These are phyloP conservation scores for Ambrosia trifida DNA, from an alignment of 129 eudicot genomes.

Conservation along the genomic window DNA sequence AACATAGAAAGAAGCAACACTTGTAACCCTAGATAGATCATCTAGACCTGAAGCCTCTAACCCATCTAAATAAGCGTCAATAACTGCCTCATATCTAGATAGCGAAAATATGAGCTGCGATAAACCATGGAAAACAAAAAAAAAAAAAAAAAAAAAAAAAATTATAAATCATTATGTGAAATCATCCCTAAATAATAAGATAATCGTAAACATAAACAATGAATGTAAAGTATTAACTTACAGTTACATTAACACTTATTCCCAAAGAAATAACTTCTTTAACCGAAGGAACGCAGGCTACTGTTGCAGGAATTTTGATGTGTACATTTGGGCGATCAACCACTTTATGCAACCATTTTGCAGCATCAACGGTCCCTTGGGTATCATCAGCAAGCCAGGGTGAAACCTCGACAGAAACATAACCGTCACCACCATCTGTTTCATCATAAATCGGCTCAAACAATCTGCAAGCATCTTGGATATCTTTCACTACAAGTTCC, in stretches of 20 bases:
- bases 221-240: conserved; percentile 44
- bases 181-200: not conserved
- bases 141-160: not conserved
- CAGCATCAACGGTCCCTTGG: conserved; percentile 82
- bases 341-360: conserved; percentile 83
- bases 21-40: conserved; percentile 88
- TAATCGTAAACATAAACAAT: conserved; percentile 4
- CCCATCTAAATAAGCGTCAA: conserved; percentile 98
- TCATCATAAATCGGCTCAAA: conserved; percentile 88
- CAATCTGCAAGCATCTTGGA: conserved; percentile 96
- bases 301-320: conserved; percentile 97
- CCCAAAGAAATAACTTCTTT: conserved; percentile 81
- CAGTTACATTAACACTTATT: conserved; percentile 96
- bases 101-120: conserved; percentile 90
- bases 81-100: conserved; percentile 92
- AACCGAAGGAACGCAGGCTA: conserved; percentile 85
- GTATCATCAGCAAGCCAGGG: conserved; percentile 95
- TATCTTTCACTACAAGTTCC: conserved; percentile 97
- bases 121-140: conserved; percentile 8
- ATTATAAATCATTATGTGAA: no score
- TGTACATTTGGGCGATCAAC: conserved; percentile 88
- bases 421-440: conserved; percentile 90
- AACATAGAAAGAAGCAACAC: conserved; percentile 99
- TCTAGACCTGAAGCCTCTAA: conserved; percentile 89
- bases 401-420: conserved; percentile 98